Percentiles rank a stretch among this genome's conserved stretches.
Evolutionary conservation across 2,329 filamentous ascomycete species (phyloP).

Genomic region (Biscogniauxia marginata): DNA sequence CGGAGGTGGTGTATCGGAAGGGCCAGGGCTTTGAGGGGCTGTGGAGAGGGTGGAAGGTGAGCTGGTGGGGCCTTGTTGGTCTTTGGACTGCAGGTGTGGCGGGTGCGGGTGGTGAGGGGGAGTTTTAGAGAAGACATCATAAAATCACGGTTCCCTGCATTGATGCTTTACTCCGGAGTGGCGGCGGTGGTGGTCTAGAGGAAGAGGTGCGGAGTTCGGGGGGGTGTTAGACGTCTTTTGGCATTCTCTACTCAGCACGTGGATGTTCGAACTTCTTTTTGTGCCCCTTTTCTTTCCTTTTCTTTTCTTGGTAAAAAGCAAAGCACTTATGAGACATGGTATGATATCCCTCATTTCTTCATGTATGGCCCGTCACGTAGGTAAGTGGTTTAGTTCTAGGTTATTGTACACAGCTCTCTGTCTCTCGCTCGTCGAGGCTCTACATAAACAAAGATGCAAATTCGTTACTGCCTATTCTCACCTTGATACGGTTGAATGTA

Average conservation of each 20-base stretch:
- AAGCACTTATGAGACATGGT: slow-evolving; percentile 37
- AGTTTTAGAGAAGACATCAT: slow-evolving; percentile 44
- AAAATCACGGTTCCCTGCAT: not conserved
- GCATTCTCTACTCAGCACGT: slow-evolving; percentile 16
- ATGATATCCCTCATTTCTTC: slow-evolving; percentile 40
- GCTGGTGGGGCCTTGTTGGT: slow-evolving; percentile 73
- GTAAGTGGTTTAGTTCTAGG: no score
- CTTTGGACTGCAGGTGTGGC: slow-evolving; percentile 69
- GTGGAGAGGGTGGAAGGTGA: slow-evolving; percentile 74
- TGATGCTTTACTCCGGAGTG: no score
- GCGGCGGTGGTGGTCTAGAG: not conserved
- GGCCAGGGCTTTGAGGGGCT: slow-evolving; percentile 69
- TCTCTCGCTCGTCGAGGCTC: no score
- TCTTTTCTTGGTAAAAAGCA: slow-evolving; percentile 8
- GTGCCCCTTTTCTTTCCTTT: no score
- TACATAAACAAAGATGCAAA: no score
- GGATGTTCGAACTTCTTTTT: slow-evolving; percentile 1
- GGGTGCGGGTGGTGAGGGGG: slow-evolving; percentile 59
- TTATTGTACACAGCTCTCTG: no score
- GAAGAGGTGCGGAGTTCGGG: slow-evolving; percentile 3
- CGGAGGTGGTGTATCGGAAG: slow-evolving; percentile 49
- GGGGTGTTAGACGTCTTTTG: slow-evolving; percentile 12
- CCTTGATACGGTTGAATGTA: no score
- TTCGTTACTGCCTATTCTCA: no score
- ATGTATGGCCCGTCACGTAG: no score